Base-by-base conservation (phyloP, 192 early-diverging fungal species). In the Cladochytrium replicatum region DNA sequence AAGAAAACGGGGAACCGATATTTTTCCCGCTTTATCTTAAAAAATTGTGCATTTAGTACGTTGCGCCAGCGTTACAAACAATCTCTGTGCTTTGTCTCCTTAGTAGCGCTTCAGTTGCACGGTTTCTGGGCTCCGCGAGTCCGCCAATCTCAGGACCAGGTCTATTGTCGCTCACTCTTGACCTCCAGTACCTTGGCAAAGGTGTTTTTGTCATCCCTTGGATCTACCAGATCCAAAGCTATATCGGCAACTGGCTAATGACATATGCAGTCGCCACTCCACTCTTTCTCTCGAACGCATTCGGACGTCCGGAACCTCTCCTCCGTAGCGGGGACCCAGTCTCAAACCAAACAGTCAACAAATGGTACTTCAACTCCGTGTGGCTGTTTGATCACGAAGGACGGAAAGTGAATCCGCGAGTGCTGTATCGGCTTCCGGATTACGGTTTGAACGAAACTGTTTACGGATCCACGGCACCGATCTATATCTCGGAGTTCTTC, bases 81-180 rank as follows among this genome's bases (percentile, higher is more conserved):
- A 48, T 66, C 11, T 62, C 63, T 17, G 8, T 66, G 5, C 32
- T 66, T 22, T 66, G 63, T n/a, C 42, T 61, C 41, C 32, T 23
- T 59, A 19, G n/a, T n/a, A n/a, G n/a, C n/a, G n/a, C n/a, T n/a
- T n/a, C n/a, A n/a, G n/a, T n/a, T n/a, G n/a, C n/a, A n/a, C n/a
- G n/a, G n/a, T n/a, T n/a, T n/a, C n/a, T n/a, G n/a, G n/a, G n/a
- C n/a, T n/a, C n/a, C n/a, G n/a, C n/a, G n/a, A n/a, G n/a, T n/a
- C n/a, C n/a, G n/a, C n/a, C n/a, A n/a, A n/a, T n/a, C n/a, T n/a
- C n/a, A 48, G 50, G 50, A 11, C 50, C 50, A 11, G 50, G 50
- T 0, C 23, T 51, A 6, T n/a, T 51, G 7, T 21, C 31, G 24
- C 22, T 51, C 17, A 41, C 50, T 2, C 41, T 51, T 46, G 50